Base-by-base conservation (phyloP, 1,284 basidiomycete genomes). In the Phlebopus sp. region DNA sequence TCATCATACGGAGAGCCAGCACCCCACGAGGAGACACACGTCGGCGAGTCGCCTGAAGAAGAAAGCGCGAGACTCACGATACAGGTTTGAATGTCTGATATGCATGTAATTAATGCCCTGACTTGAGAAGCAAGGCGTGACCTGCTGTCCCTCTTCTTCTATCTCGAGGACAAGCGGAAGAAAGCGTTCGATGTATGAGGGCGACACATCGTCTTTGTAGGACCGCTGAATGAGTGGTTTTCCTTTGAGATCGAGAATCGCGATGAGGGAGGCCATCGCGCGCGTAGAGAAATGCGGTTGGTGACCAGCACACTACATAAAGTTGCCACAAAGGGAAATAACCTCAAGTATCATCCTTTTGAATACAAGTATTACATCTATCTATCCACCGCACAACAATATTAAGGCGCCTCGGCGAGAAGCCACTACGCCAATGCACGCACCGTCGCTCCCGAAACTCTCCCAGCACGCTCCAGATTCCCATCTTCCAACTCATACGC, bases 91-190 rank as follows among this genome's bases (percentile, higher is more conserved):
- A 71, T 98, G 96, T 32, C 96, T 81, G 63, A 99, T 97, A 68
- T 98, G 95, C 87, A 98, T 92, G 72, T 96, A 99, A 71, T 98
- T 98, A 72, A 99, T 77, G 15, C 93, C 93, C 58, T 92, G 89
- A 56, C 80, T 86, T 1, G 94, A 90, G 75, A 99, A 93, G 72
- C 96, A 99, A 2, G 97, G 97, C 11, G 91, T 93, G 31, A 92
- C 90, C 63, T 88, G 92, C 60, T 93, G 86, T 27, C 92, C 91
- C 54, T 99, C 97, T 72, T 99, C 97, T 70, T 99, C 97, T 67
- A 98, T 87, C 32, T 99, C 97, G 44, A 98, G 84, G 35, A 98
- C 76, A 32, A 97, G 82, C 0, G 97, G 97, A 36, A 99, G 78
- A 69, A 99, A 99, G 42, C 87, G 83, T 65, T 99, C 96, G 55